Percentiles rank a stretch among this genome's conserved stretches.
Evolutionary conservation across 106 monocot genomes (phyloP).

Genomic region (Allium sativum): DNA sequence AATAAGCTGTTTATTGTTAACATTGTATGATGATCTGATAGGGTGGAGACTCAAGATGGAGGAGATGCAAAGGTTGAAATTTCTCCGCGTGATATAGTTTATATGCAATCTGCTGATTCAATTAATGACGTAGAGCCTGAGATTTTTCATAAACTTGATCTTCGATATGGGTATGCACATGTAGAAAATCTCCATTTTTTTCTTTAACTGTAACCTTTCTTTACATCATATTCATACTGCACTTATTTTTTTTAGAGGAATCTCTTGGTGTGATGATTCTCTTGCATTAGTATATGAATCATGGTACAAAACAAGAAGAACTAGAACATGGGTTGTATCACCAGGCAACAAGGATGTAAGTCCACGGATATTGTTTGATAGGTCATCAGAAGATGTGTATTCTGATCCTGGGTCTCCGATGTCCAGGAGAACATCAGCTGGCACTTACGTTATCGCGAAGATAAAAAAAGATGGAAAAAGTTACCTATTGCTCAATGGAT

Average conservation of each 20-base stretch:
- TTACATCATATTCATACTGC: too few relatives aligned
- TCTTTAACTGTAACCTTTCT: too few relatives aligned
- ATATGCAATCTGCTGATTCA: slow-evolving; percentile 61
- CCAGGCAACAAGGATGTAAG: slow-evolving; percentile 56
- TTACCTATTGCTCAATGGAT: slow-evolving; percentile 75
- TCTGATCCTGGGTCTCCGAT: slow-evolving; percentile 98
- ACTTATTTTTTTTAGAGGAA: slow-evolving; percentile 46
- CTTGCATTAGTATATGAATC: slow-evolving; percentile 95
- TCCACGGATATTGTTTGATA: slow-evolving; percentile 88
- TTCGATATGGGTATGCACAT: slow-evolving; percentile 82
- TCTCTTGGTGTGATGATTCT: slow-evolving; percentile 93
- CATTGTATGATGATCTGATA: slow-evolving; percentile 16
- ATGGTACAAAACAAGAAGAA: slow-evolving; percentile 94
- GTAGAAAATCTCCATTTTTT: too few relatives aligned
- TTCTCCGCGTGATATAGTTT: slow-evolving; percentile 94
- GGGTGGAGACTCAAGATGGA: slow-evolving; percentile 99
- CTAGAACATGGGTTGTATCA: slow-evolving; percentile 86
- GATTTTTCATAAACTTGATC: slow-evolving; percentile 88
- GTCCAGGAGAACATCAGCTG: slow-evolving; percentile 75
- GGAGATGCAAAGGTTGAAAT: slow-evolving; percentile 96
- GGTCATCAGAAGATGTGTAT: slow-evolving; percentile 97
- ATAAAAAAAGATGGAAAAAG: slow-evolving; percentile 56
- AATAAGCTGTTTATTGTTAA: neutral
- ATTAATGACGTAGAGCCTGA: slow-evolving; percentile 57
- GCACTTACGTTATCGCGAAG: slow-evolving; percentile 93